phyloP scores from a whole-genome alignment of 129 eudicot species.

The Tagetes erecta region DNA sequence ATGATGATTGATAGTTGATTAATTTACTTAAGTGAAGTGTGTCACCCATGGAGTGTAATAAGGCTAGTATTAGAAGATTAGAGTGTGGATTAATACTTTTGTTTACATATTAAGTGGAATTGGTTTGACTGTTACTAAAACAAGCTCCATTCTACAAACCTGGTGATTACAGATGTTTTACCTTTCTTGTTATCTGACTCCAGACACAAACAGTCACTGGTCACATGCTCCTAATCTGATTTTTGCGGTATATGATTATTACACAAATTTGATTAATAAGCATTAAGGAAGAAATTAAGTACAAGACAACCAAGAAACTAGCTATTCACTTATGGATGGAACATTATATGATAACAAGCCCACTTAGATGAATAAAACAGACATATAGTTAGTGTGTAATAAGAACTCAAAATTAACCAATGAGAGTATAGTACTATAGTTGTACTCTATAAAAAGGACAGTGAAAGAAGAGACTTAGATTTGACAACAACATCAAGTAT shows the following conservation, averaged over 20 bases:
- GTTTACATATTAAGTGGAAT: neutral
- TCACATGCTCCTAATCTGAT: neutral
- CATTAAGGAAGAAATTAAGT: too few relatives aligned
- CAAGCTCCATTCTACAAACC: neutral
- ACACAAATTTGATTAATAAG: neutral
- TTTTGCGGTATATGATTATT: constrained; percentile 4
- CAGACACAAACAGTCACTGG: neutral
- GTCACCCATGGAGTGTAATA: constrained; percentile 15
- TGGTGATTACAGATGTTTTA: constrained; percentile 1
- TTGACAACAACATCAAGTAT: neutral
- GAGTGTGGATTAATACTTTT: constrained; percentile 2
- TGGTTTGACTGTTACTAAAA: neutral
- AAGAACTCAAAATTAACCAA: neutral
- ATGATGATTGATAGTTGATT: neutral
- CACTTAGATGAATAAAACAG: too few relatives aligned
- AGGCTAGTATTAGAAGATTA: constrained; percentile 18
- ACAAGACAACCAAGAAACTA: too few relatives aligned
- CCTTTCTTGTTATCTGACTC: neutral
- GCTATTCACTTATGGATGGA: too few relatives aligned
- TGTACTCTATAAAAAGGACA: neutral
- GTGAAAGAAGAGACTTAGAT: neutral
- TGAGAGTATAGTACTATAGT: neutral
- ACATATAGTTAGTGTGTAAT: too few relatives aligned
- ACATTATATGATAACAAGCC: too few relatives aligned
- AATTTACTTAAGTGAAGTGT: neutral